Percentiles rank a stretch among this genome's conserved stretches.
These are phyloP conservation scores for Fusarium metavorans DNA, from an alignment of 2,329 filamentous ascomycete genomes.

Conservation along the genomic window DNA sequence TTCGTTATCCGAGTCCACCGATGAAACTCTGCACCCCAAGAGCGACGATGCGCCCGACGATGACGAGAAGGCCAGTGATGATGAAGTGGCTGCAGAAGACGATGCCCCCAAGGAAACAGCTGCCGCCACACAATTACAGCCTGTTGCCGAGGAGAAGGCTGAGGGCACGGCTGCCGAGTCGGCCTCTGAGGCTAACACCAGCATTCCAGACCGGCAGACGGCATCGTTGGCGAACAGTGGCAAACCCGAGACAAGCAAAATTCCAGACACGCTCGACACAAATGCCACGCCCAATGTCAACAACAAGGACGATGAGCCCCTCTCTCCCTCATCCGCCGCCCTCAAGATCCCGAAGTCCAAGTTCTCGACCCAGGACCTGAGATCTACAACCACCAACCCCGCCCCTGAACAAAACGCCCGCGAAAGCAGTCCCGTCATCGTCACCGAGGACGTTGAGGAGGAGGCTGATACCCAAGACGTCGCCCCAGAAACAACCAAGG, in stretches of 20 bases:
- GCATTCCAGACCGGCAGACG: conserved; percentile 30
- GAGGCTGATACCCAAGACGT: conserved; percentile 7
- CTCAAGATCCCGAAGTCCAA: conserved; percentile 43
- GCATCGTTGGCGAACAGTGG: conserved; percentile 16
- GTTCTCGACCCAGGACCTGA: conserved; percentile 46
- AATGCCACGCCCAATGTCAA: conserved; percentile 14
- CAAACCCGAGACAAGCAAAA: conserved; percentile 29
- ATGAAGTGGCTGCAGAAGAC: conserved; percentile 7
- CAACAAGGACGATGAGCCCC: conserved; percentile 27
- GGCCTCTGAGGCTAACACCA: conserved; percentile 35
- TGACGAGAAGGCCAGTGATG: conserved; percentile 20
- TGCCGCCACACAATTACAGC: conserved; percentile 8
- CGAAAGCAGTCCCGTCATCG: conserved; percentile 23
- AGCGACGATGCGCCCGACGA: conserved; percentile 35
- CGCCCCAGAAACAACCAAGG: conserved; percentile 10
- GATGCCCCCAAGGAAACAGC: conserved; percentile 2
- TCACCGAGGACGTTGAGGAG: conserved; percentile 18
- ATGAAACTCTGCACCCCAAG: conserved; percentile 65
- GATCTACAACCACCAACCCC: conserved; percentile 34
- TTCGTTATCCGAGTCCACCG: conserved; percentile 72
- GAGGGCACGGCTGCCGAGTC: conserved; percentile 21
- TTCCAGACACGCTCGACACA: conserved; percentile 32
- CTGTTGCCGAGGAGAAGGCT: conserved; percentile 10
- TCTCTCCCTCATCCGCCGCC: conserved; percentile 29
- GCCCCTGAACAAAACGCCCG: conserved; percentile 4